Base-by-base conservation (phyloP, 257 asterid genomes). In the Lavandula angustifolia region DNA sequence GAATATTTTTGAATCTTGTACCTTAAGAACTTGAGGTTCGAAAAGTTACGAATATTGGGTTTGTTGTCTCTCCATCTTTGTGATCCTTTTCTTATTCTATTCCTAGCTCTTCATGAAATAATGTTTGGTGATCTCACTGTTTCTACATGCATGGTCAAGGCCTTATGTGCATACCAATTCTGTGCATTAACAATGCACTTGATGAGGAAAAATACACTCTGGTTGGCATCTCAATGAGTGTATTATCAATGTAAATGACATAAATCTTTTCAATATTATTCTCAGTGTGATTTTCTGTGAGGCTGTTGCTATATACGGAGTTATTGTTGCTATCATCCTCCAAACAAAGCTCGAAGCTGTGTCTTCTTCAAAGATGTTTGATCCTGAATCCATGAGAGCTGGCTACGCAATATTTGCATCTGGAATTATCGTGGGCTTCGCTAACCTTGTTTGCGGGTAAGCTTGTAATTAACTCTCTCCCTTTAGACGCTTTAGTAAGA, bases 301-400 rank as follows among this genome's bases (percentile, higher is more conserved):
- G 81, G 96, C 95, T 52, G 95, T 88, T 76, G 95, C 96, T 41
- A 86, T 86, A 67, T 84, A 85, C 67, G 91, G 96, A 74, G 94
- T 88, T 62, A 88, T 84, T 22, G 96, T 86, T 72, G 96, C 96
- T 13, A 84, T 89, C 73, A 86, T 89, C 75, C 95, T 89, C 70
- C 96, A 89, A 60, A 89, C 91, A 52, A 89, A 86, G 82, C 79
- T 89, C 42, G 91, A 86, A 72, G 81, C 77, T 68, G 96, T 89
- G 33, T 81, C 95, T 38, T 9, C 78, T 10, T 71, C 85, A 41
- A 84, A 71, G 74, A 84, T 82, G 11, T 73, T 81, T 60, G 92
- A 78, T 11, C 75, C 95, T 17, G 90, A 86, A 70, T 86, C 95
- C 67, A 78, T 86, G 31, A 76, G 95, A 76, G 95, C 95, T 70